Conservation (phyloP, 345 rosid genomes). For the Eucalyptus cladocalyx region DNA sequence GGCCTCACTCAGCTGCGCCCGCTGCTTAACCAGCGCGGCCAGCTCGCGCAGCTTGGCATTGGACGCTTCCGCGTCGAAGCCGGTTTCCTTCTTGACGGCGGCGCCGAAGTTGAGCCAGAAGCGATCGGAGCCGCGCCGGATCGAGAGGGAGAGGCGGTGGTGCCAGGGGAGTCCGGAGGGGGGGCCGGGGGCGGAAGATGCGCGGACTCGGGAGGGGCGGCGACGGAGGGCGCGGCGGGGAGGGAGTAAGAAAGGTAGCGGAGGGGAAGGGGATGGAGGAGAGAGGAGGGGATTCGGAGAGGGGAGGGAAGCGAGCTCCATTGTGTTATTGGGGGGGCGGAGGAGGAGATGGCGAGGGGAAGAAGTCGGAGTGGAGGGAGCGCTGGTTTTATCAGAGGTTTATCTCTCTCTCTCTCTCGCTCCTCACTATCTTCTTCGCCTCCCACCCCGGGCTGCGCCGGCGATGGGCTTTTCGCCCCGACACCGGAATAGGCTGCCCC, state of each 20-base stretch:
- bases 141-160: conserved; percentile 21
- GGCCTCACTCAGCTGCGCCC: conserved; percentile 19
- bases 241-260: neutral
- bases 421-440: neutral
- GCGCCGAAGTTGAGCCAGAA: conserved; percentile 48
- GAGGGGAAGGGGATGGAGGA: neutral
- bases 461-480: neutral
- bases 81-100: conserved; percentile 57
- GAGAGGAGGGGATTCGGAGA: neutral
- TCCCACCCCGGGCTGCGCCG: neutral
- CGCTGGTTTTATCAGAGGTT: neutral
- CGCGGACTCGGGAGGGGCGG: conserved; percentile 18
- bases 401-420: neutral
- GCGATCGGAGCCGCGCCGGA: conserved; percentile 38
- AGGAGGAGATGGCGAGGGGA: no score
- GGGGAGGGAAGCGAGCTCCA: neutral
- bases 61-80: conserved; percentile 44
- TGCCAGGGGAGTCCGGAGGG: conserved; percentile 53
- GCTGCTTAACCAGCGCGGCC: conserved; percentile 21
- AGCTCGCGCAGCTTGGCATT: conserved; percentile 27
- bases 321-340: neutral
- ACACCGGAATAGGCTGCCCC: neutral
- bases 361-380: neutral
- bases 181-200: conserved; percentile 31
- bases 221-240: conserved; percentile 1